Evolutionary conservation across 805 yeast genomes (phyloP), one percentile per base, ranked within the genome.

Genomic region (Kluyveromyces starmeri): DNA sequence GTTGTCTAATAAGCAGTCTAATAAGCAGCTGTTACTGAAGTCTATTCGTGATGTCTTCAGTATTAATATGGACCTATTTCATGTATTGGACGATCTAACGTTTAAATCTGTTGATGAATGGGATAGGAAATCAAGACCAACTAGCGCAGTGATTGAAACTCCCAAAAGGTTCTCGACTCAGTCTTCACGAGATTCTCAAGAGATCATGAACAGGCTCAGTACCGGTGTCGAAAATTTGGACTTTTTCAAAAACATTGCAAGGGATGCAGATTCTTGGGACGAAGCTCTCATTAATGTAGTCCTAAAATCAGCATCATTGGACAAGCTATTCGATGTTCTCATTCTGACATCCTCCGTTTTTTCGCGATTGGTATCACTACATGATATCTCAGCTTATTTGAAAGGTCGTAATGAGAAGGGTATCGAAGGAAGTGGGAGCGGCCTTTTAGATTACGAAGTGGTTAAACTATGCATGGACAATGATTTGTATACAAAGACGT

Each of bases 251-350:
- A 45, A 40, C 32, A 50, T 51, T 27, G 54, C 51, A 1, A 50
- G 46, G 11, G 52, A 49, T 6, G 48, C 64, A 1, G 61, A 58
- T 35, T 42, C 51, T n/a, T 40, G 60, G 16, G 58, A 59, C 36
- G 42, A 63, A 46, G 38, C 62, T 46, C 14, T 49, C 36, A 50
- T 67, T 15, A 54, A 59, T 36, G 78, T 73, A 6, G 78, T 71
- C 5, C 58, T 75, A 18, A 78, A 76, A 46, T 72, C 83, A 3
- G 92, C 92, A 1, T 69, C 83, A 1, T 58, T 84, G 37, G 92
- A 83, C 28, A 75, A 76, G 45, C 66, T 89, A 46, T 67, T 86
- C 36, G 96, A 89, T 55, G 67, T 88, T 15, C 59, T 89, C 34
- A 85, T 89, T 4, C 66, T 72, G 53, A 89, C 82, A 14, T 78